These are phyloP conservation scores for Chondrus crispus DNA, from an alignment of 23 red algal species.

Conservation along the genomic window DNA sequence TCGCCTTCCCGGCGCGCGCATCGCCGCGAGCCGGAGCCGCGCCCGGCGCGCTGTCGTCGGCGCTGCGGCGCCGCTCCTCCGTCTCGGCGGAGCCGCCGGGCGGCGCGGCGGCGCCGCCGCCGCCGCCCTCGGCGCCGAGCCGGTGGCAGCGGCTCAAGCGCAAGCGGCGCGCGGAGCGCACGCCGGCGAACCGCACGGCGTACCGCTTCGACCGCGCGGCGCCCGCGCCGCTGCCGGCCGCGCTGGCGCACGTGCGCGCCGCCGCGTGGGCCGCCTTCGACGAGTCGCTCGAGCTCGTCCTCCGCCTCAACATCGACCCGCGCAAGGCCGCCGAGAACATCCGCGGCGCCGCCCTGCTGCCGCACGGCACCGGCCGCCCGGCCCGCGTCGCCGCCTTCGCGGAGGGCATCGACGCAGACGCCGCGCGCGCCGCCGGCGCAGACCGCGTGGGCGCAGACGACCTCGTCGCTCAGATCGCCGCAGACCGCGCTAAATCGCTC, in stretches of 20 bases:
- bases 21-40: not conserved
- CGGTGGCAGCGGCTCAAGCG: conserved; percentile 49
- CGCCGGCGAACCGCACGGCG: conserved; percentile 13
- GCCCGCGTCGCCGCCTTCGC: conserved; percentile 54
- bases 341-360: conserved; percentile 47
- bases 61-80: not conserved
- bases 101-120: not conserved
- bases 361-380: conserved; percentile 46
- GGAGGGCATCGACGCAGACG: not conserved
- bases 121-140: not conserved
- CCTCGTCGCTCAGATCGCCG: conserved; percentile 30
- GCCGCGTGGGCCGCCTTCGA: conserved; percentile 62
- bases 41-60: not conserved
- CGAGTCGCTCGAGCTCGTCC: conserved; percentile 58
- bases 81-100: not conserved
- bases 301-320: conserved; percentile 69
- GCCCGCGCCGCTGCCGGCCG: not conserved
- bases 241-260: conserved; percentile 42
- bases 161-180: not conserved
- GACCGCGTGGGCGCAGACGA: conserved; percentile 46
- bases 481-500: conserved; percentile 17
- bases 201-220: not conserved
- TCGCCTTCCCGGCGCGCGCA: not conserved
- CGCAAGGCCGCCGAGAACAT: conserved; percentile 62
- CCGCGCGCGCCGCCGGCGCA: conserved; percentile 53